phyloP scores from a whole-genome alignment of 768 basidiomycete species.

The Suillus spraguei region DNA sequence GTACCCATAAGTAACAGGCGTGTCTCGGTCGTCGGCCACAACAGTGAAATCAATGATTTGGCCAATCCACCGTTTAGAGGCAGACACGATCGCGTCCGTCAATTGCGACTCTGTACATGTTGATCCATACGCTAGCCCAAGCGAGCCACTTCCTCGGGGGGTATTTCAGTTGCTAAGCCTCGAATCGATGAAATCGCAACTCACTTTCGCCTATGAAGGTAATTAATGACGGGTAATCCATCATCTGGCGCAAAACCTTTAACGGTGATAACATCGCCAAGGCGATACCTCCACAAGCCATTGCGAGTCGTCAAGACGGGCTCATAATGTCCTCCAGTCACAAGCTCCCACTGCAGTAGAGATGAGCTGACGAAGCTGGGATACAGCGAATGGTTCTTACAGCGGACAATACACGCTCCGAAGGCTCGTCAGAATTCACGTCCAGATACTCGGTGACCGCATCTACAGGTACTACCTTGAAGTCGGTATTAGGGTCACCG shows the following conservation, averaged over 20 bases:
- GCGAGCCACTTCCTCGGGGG: constrained; percentile 10
- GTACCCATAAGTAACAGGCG: constrained; percentile 6
- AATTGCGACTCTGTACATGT: constrained; percentile 6
- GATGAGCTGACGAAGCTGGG: neutral
- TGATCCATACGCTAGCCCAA: constrained; percentile 8
- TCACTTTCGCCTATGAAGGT: constrained; percentile 9
- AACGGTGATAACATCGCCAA: constrained; percentile 13
- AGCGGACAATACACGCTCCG: neutral
- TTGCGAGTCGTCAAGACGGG: constrained; percentile 12
- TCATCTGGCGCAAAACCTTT: constrained; percentile 14
- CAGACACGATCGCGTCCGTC: constrained; percentile 4
- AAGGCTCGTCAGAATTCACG: neutral
- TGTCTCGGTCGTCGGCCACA: constrained; percentile 4
- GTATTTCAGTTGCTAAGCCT: neutral
- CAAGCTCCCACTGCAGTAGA: constrained; percentile 11
- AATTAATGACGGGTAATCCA: constrained; percentile 14
- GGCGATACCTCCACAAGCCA: constrained; percentile 15
- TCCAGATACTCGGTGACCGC: constrained; percentile 10
- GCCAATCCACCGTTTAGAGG: constrained; percentile 8
- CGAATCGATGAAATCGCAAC: neutral
- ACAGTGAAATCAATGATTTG: constrained; percentile 11
- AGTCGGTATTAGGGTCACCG: constrained; percentile 1
- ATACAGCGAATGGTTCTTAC: neutral
- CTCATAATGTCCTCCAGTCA: constrained; percentile 11
- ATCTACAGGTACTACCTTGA: neutral